A percentile compares a stretch with the other conserved stretches of the same genome.
phyloP scores from a whole-genome alignment of 2,329 filamentous ascomycete species.

The Penicillium hesseltinei region DNA sequence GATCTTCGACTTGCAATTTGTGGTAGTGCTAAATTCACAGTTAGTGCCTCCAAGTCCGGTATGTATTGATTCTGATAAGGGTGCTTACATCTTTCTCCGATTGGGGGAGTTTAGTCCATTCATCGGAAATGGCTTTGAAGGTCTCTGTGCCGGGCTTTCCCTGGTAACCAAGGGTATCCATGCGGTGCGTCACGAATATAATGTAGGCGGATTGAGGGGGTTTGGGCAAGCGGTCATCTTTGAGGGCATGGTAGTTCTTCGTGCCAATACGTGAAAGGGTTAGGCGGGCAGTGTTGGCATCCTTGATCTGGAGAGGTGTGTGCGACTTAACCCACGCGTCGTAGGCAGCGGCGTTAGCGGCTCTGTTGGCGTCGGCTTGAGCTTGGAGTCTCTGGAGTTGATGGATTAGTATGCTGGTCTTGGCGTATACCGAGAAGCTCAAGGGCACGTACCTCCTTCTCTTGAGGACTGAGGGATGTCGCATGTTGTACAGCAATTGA shows the following conservation, averaged over 20 bases:
- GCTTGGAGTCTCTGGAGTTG: conserved; percentile 54
- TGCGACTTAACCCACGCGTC: conserved; percentile 56
- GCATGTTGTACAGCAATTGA: conserved; percentile 15
- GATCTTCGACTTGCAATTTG: conserved; percentile 27
- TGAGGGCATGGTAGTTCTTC: conserved; percentile 35
- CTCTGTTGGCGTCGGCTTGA: conserved; percentile 48
- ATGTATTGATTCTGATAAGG: background rate
- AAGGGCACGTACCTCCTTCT: conserved; percentile 24
- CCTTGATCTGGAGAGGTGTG: conserved; percentile 56
- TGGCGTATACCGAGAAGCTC: background rate
- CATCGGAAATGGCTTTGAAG: conserved; percentile 10
- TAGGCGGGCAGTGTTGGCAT: conserved; percentile 59
- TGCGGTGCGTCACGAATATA: conserved; percentile 48
- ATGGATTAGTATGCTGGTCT: conserved; percentile 8
- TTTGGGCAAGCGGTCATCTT: conserved; percentile 57
- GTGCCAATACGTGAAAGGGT: conserved; percentile 28
- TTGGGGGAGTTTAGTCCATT: conserved; percentile 31
- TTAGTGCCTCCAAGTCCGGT: conserved; percentile 10
- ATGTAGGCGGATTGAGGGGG: conserved; percentile 39
- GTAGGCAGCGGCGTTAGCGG: conserved; percentile 45
- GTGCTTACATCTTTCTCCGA: conserved; percentile 39
- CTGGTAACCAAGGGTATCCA: conserved; percentile 51
- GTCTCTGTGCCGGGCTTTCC: conserved; percentile 44
- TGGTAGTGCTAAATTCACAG: conserved; percentile 28
- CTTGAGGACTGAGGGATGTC: conserved; percentile 16